Evolutionary conservation across 2,329 filamentous ascomycete genomes (phyloP).

Genomic region (Penicillium aurantiogriseum): DNA sequence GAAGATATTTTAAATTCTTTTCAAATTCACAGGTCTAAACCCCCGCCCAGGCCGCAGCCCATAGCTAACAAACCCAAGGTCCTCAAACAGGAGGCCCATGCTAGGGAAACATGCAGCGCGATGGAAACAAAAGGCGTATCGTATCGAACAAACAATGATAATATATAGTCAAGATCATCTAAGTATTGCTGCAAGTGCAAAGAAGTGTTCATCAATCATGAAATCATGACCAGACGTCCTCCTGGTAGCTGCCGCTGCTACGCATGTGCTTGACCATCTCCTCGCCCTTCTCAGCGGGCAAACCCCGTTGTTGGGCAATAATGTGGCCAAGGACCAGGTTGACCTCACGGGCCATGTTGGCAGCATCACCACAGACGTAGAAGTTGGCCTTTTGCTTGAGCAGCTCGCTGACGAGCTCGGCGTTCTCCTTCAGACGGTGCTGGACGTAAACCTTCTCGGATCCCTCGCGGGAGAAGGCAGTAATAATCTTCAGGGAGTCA

Average conservation of each 20-base stretch:
- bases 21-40: conserved; percentile 15
- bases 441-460: conserved; percentile 95
- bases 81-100: conserved; percentile 3
- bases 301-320: conserved; percentile 76
- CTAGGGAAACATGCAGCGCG: conserved; percentile 13
- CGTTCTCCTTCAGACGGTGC: conserved; percentile 80
- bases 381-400: conserved; percentile 84
- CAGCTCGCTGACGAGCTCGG: conserved; percentile 81
- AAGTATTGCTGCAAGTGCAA: conserved; percentile 25
- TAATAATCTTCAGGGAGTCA: conserved; percentile 85
- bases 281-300: conserved; percentile 84
- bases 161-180: conserved; percentile 30
- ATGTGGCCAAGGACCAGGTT: conserved; percentile 85
- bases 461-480: conserved; percentile 89
- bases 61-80: background rate
- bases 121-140: conserved; percentile 3
- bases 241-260: conserved; percentile 93
- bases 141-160: conserved; percentile 16
- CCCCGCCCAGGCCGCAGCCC: background rate
- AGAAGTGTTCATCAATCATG: conserved; percentile 14
- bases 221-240: conserved; percentile 64
- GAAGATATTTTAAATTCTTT: conserved; percentile 7
- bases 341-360: conserved; percentile 94
- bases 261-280: conserved; percentile 98
- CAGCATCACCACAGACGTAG: conserved; percentile 96